These are phyloP conservation scores for Aspergillus sp. DNA, from an alignment of 2,329 filamentous ascomycete species.

Conservation along the genomic window DNA sequence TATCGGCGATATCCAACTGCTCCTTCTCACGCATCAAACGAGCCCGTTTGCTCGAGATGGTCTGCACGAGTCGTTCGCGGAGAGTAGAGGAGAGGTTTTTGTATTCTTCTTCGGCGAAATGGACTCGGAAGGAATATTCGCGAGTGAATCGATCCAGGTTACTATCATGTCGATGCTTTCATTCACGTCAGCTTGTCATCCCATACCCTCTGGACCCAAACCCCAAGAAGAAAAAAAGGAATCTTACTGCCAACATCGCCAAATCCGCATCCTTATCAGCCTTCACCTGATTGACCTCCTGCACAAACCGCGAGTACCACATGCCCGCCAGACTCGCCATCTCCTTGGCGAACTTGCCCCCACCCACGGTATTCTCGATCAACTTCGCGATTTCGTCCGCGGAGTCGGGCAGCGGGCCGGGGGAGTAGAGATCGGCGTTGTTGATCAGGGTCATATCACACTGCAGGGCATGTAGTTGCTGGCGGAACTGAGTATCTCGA, in stretches of 20 bases:
- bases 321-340: conserved; percentile 67
- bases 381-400: conserved; percentile 67
- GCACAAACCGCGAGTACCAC: conserved; percentile 80
- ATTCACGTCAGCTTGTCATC: neutral
- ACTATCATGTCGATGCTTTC: conserved; percentile 58
- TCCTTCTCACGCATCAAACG: conserved; percentile 65
- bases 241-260: conserved; percentile 73
- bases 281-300: conserved; percentile 82
- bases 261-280: conserved; percentile 84
- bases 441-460: conserved; percentile 84
- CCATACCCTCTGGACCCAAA: neutral
- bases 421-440: conserved; percentile 76
- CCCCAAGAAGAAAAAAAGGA: conserved; percentile 1
- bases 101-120: conserved; percentile 64
- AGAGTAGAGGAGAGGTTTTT: conserved; percentile 58
- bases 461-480: conserved; percentile 89
- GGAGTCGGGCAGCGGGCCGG: conserved; percentile 65
- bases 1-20: conserved; percentile 65
- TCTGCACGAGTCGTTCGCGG: conserved; percentile 60
- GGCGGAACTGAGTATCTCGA: conserved; percentile 79
- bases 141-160: conserved; percentile 57
- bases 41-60: conserved; percentile 57
- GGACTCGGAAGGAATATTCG: conserved; percentile 58
- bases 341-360: conserved; percentile 67
- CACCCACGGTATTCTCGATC: conserved; percentile 56